Conservation (phyloP, 495 filamentous ascomycete genomes). For the Pyrenopolyporus hunteri region DNA sequence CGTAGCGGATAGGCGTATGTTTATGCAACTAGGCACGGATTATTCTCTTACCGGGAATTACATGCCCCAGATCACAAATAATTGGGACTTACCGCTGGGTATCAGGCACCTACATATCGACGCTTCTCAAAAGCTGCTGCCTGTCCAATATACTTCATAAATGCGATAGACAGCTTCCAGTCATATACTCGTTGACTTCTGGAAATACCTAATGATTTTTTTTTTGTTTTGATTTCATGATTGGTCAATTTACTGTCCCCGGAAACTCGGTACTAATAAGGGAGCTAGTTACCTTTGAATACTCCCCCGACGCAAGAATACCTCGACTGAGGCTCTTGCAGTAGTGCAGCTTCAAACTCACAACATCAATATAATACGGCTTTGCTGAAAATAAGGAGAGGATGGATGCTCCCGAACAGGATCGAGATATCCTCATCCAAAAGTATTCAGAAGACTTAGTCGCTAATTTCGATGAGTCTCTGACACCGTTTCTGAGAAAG, state of each 20-base stretch:
- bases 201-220: no score
- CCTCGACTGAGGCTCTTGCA: neutral
- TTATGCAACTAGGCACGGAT: constrained; percentile 7
- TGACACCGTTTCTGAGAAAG: constrained; percentile 58
- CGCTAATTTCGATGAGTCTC: constrained; percentile 64
- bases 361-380: neutral
- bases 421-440: constrained; percentile 75
- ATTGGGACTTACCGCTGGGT: neutral
- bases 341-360: neutral
- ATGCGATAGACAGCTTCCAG: no score
- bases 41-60: neutral
- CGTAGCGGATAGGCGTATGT: neutral
- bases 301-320: no score
- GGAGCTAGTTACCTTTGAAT: no score
- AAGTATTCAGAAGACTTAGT: constrained; percentile 72
- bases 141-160: constrained; percentile 1
- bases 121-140: constrained; percentile 1
- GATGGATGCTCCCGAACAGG: constrained; percentile 60
- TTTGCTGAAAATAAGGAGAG: no score
- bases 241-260: no score
- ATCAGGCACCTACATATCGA: constrained; percentile 16
- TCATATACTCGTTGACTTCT: no score
- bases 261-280: no score
- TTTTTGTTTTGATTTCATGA: no score
- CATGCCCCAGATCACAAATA: neutral